Conservation (phyloP, 1,284 basidiomycete species). For the Coriolopsis trogii region DNA sequence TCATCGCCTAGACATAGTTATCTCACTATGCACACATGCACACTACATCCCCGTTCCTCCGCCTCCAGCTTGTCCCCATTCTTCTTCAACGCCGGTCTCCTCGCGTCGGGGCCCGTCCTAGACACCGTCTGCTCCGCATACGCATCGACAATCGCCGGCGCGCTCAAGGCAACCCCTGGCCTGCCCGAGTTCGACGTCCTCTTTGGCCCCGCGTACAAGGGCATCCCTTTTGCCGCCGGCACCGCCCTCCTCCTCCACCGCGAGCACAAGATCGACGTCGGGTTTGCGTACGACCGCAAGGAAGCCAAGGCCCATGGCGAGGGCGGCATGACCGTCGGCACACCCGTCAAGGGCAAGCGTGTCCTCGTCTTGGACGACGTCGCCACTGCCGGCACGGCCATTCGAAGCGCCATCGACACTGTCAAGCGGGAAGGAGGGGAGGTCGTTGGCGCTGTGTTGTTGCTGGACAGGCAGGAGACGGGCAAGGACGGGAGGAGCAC, state of each 20-base stretch:
- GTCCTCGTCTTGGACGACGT: conserved; percentile 96
- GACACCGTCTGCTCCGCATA: conserved; percentile 86
- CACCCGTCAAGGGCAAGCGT: conserved; percentile 74
- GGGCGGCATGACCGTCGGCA: conserved; percentile 93
- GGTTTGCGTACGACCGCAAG: conserved; percentile 93
- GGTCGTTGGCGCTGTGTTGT: conserved; percentile 90
- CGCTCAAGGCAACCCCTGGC: conserved; percentile 41
- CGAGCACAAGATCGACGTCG: conserved; percentile 68
- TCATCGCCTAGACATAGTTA: conserved; percentile 1
- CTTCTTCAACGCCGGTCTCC: conserved; percentile 94
- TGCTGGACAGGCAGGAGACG: conserved; percentile 90
- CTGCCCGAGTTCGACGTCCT: conserved; percentile 85
- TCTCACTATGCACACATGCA: background rate
- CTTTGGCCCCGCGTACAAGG: conserved; percentile 98
- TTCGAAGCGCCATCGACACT: conserved; percentile 79
- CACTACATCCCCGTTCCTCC: too few species aligned
- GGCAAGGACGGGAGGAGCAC: conserved; percentile 73
- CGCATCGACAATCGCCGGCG: conserved; percentile 70
- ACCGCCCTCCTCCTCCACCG: conserved; percentile 81
- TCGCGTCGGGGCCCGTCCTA: conserved; percentile 86
- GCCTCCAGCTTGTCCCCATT: conserved; percentile 83
- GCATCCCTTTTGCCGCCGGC: conserved; percentile 91
- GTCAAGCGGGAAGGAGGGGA: conserved; percentile 71
- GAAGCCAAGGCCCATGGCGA: conserved; percentile 97
- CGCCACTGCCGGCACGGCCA: conserved; percentile 94